These are phyloP conservation scores for Senecio squalidus DNA, from an alignment of 140 eudicot species.

Conservation along the genomic window DNA sequence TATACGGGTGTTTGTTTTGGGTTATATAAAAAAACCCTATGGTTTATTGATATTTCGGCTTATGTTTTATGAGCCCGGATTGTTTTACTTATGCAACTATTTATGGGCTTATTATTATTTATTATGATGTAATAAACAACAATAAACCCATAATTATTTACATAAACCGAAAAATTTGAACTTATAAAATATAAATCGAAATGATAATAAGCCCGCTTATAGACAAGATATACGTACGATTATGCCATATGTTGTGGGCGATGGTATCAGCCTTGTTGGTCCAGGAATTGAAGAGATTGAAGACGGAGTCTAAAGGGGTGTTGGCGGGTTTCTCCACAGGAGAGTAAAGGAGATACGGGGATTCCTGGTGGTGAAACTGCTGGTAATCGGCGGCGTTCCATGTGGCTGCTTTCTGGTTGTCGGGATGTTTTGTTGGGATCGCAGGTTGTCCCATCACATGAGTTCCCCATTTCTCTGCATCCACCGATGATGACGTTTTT, in stretches of 20 bases:
- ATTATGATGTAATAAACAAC: too few relatives aligned
- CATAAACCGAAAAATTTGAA: too few relatives aligned
- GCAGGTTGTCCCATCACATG: conserved; percentile 74
- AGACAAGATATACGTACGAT: conserved; percentile 35
- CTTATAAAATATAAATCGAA: too few relatives aligned
- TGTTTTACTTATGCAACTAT: too few relatives aligned
- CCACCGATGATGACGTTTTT: conserved; percentile 18
- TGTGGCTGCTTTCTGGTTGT: conserved; percentile 62
- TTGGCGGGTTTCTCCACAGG: conserved; percentile 44
- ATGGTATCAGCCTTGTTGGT: conserved; percentile 61
- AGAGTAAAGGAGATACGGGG: conserved; percentile 60
- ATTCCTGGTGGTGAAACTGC: conserved; percentile 39
- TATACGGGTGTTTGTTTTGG: too few relatives aligned
- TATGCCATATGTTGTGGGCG: conserved; percentile 79
- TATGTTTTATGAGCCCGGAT: too few relatives aligned
- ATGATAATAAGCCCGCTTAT: too few relatives aligned
- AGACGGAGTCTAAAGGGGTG: conserved; percentile 56
- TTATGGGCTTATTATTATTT: too few relatives aligned
- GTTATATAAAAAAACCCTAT: too few relatives aligned
- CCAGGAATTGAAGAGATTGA: conserved; percentile 66
- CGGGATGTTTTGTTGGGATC: conserved; percentile 61
- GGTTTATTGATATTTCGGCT: too few relatives aligned
- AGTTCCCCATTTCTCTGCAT: conserved; percentile 72
- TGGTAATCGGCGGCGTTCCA: conserved; percentile 60
- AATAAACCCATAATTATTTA: too few relatives aligned